Base-by-base conservation (phyloP, 192 early-diverging fungal genomes). In the Linnemannia exigua region DNA sequence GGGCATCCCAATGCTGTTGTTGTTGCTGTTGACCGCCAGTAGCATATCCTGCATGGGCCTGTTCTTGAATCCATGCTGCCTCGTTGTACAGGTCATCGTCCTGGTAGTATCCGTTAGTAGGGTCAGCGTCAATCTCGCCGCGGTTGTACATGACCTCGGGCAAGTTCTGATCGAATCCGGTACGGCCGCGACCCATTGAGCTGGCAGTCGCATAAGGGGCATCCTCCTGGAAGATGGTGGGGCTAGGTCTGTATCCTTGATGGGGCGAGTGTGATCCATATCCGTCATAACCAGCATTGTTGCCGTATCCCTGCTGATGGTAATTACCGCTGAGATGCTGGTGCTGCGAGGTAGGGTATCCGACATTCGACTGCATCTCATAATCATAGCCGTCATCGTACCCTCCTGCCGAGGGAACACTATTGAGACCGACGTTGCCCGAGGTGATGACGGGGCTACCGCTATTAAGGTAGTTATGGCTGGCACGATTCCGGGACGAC, bases 311-410 rank as follows among this genome's bases (percentile, higher is more conserved):
- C 37, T 22, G 41, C 12, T 68, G 63, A 47, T 47, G 36, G 31
- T 72, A 68, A 9, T 17, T 58, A 16, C 38, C 52, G 36, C 35
- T 41, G 28, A 28, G 20, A n/a, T 70, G 68, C 19, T 28, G 31
- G 33, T 74, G 72, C 31, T 67, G 71, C 7, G 22, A 70, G 19
- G 38, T 28, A 9, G 72, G 61, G 25, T 83, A 77, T 0, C 75
- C 81, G 46, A 46, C 19, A 19, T 72, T 82, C 6, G 74, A 82
- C 35, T 83, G 81, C 71, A 77, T 76, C n/a, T 84, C 82, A 41
- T 84, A 84, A 9, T 75, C 81, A 41, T 84, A 78, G 41, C 41
- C 67, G 63, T 83, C 81, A 0, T 83, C 81, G 66, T 83, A 83
- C 46, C 76, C 81, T 16, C 80, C 80, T 63, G 58, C 58, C 25